Base-by-base conservation (phyloP, 306 rosid species). In the Sechiopsis laciniata region DNA sequence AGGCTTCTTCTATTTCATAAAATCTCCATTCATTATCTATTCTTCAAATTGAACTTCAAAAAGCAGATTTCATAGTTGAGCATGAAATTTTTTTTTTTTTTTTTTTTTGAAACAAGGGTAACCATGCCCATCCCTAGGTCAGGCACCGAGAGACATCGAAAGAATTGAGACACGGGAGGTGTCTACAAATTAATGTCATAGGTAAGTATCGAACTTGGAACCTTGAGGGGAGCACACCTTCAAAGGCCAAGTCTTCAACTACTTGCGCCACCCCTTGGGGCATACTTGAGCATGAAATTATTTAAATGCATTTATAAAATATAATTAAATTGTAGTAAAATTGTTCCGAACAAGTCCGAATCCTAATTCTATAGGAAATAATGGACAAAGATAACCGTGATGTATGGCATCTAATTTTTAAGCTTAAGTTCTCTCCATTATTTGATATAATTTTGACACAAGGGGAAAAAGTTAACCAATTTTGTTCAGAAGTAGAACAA, bases 401-500 rank as follows among this genome's bases (percentile, higher is more conserved):
- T 24, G 74, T 70, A 53, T 52, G 46, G 15, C n/a, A 8, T 13
- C 73, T 14, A 14, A 48, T 46, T 48, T 48, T 56, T 16, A 48
- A 7, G 57, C 2, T 7, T 16, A 22, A 3, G 14, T 6, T 52
- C 3, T 13, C 20, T 46, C 16, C 73, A 24, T 48, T 21, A 16
- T 15, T 52, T 11, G 52, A 54, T 21, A 21, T 15, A 52, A 3
- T 14, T 24, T 70, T 3, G 24, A 7, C 1, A 70, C 20, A 52
- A 7, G 5, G 74, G 59, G 4, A 53, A 52, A 9, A 50, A 56
- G 37, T 59, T 74, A 87, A 91, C 99, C 99, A 66, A 95, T 95
- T 88, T 95, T 95, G 77, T 95, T 95, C 69, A 95, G 80, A 68
- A 95, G 96, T 79, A 95, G 79, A 17, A 95, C 99, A 2, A 89